Base-by-base conservation (phyloP, 495 filamentous ascomycete genomes). In the Daldinia vernicosa region DNA sequence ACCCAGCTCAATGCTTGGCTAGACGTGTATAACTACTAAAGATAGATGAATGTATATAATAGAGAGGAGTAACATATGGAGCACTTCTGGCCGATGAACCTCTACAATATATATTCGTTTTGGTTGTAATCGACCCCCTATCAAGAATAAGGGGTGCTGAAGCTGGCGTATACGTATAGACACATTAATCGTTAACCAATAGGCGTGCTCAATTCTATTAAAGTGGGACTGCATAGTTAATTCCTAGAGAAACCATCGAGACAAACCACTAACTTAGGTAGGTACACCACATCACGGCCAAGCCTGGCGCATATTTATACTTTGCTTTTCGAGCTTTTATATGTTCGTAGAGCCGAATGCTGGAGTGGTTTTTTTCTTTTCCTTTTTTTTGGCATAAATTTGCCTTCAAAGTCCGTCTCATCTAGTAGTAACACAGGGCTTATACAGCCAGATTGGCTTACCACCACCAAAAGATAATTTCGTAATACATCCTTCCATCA, bases 1-100 rank as follows among this genome's bases (percentile, higher is more conserved):
- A 70, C 68, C 66, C 69, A 26, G 28, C 61, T 71, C 51, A 43
- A 28, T 69, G 62, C 19, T 63, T 67, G 37, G 45, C 17, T 58
- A 57, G 30, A 27, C 39, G 15, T 65, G 47, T 64, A 60, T 40
- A 9, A 30, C 33, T 35, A 35, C 26, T 15, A 51, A 59, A 33
- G n/a, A 51, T 17, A 24, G 9, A 47, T 24, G 19, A 22, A 47
- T 47, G 43, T 47, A 47, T 47, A 47, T 47, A 22, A 9, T n/a
- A 5, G 6, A 40, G 8, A 17, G 6, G 15, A 40, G 39, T 40
- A 40, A 40, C 39, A 17, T 40, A n/a, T 40, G 6, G 39, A 17
- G 9, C 39, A 51, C 22, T 26, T 22, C 45, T 1, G 9, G 4
- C 50, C 24, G 30, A 51, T 60, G 15, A 8, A 11, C 32, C 17